Base-by-base conservation (phyloP, 2,329 filamentous ascomycete species). In the Fusarium sororula region DNA sequence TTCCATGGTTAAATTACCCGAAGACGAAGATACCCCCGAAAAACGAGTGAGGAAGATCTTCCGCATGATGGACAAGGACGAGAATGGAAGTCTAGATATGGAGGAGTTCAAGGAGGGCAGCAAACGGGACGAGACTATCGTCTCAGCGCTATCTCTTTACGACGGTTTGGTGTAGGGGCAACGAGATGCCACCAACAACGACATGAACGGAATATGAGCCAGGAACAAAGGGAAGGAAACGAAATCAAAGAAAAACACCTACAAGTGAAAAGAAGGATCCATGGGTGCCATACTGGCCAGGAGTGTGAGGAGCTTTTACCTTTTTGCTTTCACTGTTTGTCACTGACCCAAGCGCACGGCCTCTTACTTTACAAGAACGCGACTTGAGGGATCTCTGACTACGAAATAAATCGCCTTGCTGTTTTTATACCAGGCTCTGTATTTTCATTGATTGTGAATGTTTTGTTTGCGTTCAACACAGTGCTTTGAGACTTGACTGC, bases 51-150 rank as follows among this genome's bases (percentile, higher is more conserved):
- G 89, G 84, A 99, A 99, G 88, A 98, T 99, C 83, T 99, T 99
- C 88, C 90, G 93, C 80, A 98, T 98, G 96, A 99, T 99, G 96
- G 96, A 99, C 88, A 99, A 99, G 89, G 96, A 99, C 83, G 96
- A 98, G 86, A 98, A 98, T 82, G 96, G 96, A 78, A 97, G 94
- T 81, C 86, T 99, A 79, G 96, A 98, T 82, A 96, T 98, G 89
- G 93, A 95, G 70, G 96, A 99, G 83, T 99, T 99, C 88, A 98
- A 98, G 86, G 96, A 99, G 85, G 96, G 96, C 77, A 98, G 95
- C 87, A 98, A 98, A 88, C 93, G 95, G 68, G 96, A 99, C 84
- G 96, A 98, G 87, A 99, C 96, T 15, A 99, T 99, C 81, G 96
- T 99, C 67, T 98, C 96, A 62, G 96, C 96, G 39, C 87, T 99